Conservation (phyloP, 495 filamentous ascomycete species). For the Annulohypoxylon bovei region DNA sequence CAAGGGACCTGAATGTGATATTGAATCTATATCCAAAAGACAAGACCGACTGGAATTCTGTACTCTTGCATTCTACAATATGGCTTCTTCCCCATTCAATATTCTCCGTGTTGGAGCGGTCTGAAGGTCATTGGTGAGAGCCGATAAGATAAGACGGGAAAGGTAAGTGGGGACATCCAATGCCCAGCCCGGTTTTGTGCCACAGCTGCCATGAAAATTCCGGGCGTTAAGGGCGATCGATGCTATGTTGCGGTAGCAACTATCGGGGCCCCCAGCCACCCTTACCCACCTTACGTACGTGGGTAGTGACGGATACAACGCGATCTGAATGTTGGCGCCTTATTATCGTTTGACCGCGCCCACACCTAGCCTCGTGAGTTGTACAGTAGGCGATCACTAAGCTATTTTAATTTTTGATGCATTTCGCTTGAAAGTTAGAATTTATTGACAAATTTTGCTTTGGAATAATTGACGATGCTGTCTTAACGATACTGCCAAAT, state of each 20-base stretch:
- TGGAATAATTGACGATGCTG: constrained; percentile 10
- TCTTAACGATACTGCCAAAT: not conserved
- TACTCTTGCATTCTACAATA: not conserved
- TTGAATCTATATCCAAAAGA: constrained; percentile 2
- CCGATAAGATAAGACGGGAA: constrained; percentile 20
- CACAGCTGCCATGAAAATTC: not conserved
- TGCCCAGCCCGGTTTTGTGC: not conserved
- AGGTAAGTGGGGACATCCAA: not conserved
- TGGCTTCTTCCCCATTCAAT: not conserved
- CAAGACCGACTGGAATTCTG: not conserved
- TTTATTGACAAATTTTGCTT: not conserved
- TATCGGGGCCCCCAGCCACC: constrained; percentile 14
- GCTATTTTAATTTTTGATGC: not conserved
- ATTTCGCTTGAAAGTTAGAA: not conserved
- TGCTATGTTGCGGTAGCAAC: constrained; percentile 32
- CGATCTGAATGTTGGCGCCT: constrained; percentile 39
- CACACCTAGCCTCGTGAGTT: constrained; percentile 24
- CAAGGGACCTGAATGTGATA: constrained; percentile 21
- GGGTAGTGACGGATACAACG: constrained; percentile 32
- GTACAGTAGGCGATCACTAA: constrained; percentile 24
- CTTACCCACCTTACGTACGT: constrained; percentile 15
- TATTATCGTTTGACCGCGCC: constrained; percentile 11
- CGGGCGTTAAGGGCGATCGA: constrained; percentile 5
- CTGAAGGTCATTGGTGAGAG: not conserved
- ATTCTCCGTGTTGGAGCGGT: not conserved